Percentiles rank a stretch among this genome's conserved stretches.
Evolutionary conservation across 164 flowering plant species (phyloP).

Genomic region (Kalanchoe fedtschenkoi): DNA sequence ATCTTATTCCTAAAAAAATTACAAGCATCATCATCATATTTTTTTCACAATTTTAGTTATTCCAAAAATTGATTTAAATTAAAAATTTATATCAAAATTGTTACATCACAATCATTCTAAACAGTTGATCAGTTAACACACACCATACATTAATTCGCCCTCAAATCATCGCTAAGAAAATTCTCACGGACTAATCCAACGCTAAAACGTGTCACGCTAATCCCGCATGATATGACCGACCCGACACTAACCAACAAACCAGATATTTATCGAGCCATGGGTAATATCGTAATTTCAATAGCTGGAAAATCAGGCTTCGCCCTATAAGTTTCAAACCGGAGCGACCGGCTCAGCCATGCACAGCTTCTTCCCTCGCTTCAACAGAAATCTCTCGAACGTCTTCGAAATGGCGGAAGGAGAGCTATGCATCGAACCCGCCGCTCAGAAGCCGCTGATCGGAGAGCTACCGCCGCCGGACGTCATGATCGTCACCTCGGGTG

Average conservation of each 20-base stretch:
- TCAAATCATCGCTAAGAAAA: too few species aligned
- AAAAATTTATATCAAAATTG: too few species aligned
- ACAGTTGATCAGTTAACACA: too few species aligned
- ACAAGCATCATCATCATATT: too few species aligned
- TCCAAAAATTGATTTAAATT: too few species aligned
- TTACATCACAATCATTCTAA: too few species aligned
- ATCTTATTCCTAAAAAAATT: too few species aligned
- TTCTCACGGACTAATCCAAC: too few species aligned
- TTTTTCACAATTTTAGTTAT: too few species aligned
- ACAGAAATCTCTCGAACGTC: background rate
- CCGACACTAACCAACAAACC: background rate
- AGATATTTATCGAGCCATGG: background rate
- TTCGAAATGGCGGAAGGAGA: background rate
- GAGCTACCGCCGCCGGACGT: background rate
- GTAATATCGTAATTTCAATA: background rate
- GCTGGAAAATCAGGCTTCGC: background rate
- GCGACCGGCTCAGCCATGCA: background rate
- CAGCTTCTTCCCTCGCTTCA: background rate
- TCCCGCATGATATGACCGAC: background rate
- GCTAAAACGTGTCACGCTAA: slow-evolving; percentile 1
- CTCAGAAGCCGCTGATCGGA: background rate
- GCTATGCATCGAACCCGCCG: background rate
- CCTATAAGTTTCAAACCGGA: background rate
- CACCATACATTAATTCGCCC: too few species aligned
- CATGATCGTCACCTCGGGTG: background rate